Evolutionary conservation across 768 basidiomycete genomes (phyloP), one percentile per base, ranked within the genome.

Genomic region (Boletus sp.): DNA sequence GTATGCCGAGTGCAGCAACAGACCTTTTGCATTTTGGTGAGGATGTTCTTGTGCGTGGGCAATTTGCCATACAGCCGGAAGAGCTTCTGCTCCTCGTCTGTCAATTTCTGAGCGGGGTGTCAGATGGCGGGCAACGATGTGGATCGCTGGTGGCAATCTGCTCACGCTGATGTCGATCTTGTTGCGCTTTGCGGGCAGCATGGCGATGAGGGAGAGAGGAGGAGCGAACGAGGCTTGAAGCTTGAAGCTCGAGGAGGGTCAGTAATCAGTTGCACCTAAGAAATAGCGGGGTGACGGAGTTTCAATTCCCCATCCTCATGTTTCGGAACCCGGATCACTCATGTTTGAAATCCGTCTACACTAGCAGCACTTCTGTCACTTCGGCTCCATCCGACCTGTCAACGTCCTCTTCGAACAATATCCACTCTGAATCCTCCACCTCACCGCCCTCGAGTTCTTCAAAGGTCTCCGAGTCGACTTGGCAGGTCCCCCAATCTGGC

Each of bases 1-100:
- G 35, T 40, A 36, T 51, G 42, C 18, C 11, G 29, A 20, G 45
- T 3, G 41, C 17, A 33, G 41, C 3, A 33, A 68, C 80, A 49
- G 45, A 92, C 95, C 86, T 93, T 96, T 75, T 94, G 92, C 89
- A 97, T 94, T 79, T 94, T 94, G 69, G 81, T 89, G 63, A 98
- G 82, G 52, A 90, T 78, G 73, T 90, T 94, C 86, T 98, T 98
- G 75, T 93, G 92, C 4, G 86, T 85, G 24, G 96, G 96, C 35
- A 96, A 78, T 74, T 94, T 96, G 55, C 96, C 96, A 75, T 98
- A 98, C 73, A 92, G 85, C 64, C 87, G 82, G 76, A 98, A 94
- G 61, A 98, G 85, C 78, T 93, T 89, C 76, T 93, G 86, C 79
- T 98, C 96, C 77, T 97, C 89, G 66, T 87, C 86, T 57, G 81